These are phyloP conservation scores for Pleomassaria siparia DNA, from an alignment of 2,329 filamentous ascomycete species.

Conservation along the genomic window DNA sequence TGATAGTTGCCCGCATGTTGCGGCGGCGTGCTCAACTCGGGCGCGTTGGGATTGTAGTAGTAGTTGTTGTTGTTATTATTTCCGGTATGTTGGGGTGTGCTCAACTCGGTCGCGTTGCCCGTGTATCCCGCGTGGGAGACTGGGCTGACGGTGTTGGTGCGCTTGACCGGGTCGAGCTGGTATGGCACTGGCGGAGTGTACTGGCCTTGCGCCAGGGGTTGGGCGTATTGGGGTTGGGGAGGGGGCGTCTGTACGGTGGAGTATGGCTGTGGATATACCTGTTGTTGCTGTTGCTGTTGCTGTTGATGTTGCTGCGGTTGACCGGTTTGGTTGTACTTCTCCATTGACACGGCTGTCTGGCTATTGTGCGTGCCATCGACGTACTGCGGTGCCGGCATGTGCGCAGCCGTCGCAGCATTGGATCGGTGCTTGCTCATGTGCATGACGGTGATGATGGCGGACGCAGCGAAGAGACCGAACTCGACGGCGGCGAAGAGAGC, in stretches of 20 bases:
- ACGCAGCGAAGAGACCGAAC: slow-evolving; percentile 15
- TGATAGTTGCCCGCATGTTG: slow-evolving; percentile 3
- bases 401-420: not conserved
- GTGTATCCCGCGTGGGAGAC: slow-evolving; percentile 3
- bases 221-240: slow-evolving; percentile 6
- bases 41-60: slow-evolving; percentile 3
- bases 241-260: slow-evolving; percentile 1
- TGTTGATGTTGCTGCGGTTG: not conserved
- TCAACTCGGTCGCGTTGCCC: slow-evolving; percentile 6
- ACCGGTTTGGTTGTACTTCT: slow-evolving; percentile 8
- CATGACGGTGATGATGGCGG: slow-evolving; percentile 12
- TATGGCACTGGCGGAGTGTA: slow-evolving; percentile 4
- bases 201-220: slow-evolving; percentile 7
- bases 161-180: slow-evolving; percentile 10
- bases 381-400: slow-evolving; percentile 5
- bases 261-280: slow-evolving; percentile 4
- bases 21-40: slow-evolving; percentile 2
- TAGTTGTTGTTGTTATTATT: no score
- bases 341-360: slow-evolving; percentile 1
- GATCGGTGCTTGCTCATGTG: slow-evolving; percentile 14
- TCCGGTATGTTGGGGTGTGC: not conserved
- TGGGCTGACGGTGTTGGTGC: slow-evolving; percentile 10
- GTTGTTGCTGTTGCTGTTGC: no score
- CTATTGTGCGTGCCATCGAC: not conserved
- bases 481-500: slow-evolving; percentile 29